Percentiles rank a stretch among this genome's conserved stretches.
These are phyloP conservation scores for Pythium dissimile DNA, from an alignment of 352 stramenopile species.

Conservation along the genomic window DNA sequence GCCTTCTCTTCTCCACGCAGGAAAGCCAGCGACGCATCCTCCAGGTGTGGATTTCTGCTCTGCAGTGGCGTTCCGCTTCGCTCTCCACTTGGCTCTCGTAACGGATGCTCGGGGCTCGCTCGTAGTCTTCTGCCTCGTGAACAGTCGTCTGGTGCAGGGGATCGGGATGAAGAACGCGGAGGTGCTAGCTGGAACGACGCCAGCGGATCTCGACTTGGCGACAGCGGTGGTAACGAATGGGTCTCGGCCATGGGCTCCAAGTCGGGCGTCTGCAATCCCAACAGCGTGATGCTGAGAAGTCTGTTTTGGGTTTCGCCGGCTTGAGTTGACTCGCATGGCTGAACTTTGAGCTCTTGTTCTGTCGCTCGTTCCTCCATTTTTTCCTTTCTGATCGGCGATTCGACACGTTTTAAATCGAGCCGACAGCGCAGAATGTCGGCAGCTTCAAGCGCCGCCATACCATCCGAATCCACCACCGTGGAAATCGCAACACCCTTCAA, in stretches of 20 bases:
- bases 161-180: constrained; percentile 7
- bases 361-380: background rate
- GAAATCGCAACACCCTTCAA: background rate
- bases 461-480: background rate
- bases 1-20: constrained; percentile 56
- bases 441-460: background rate
- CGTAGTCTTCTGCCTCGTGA: background rate
- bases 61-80: background rate
- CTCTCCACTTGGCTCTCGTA: background rate
- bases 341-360: background rate
- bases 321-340: background rate
- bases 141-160: background rate
- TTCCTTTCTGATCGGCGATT: background rate
- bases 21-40: constrained; percentile 32
- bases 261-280: constrained; percentile 5
- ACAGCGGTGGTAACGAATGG: background rate
- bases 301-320: background rate
- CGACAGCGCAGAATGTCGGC: background rate
- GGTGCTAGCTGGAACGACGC: constrained; percentile 1
- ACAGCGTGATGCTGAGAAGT: constrained; percentile 11
- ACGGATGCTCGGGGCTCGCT: background rate
- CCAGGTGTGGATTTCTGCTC: constrained; percentile 9
- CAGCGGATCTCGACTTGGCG: background rate
- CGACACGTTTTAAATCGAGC: background rate
- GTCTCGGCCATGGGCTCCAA: background rate